Evolutionary conservation across 306 rosid species (phyloP).

Genomic region (Mucuna pruriens): DNA sequence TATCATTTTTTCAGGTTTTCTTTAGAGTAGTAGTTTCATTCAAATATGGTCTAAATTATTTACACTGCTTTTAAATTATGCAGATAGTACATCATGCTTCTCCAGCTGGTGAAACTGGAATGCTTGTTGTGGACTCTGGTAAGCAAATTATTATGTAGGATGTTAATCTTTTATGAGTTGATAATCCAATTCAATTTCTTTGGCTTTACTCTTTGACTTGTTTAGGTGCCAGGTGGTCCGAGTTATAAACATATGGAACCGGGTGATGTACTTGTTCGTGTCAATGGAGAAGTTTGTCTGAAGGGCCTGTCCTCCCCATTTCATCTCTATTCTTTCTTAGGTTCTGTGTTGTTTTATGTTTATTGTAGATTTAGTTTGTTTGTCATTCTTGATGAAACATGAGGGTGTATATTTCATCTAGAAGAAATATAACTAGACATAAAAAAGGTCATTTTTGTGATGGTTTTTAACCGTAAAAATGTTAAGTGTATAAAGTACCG

Average conservation of each 20-base stretch:
- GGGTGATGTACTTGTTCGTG: constrained; percentile 93
- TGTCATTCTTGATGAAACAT: neutral
- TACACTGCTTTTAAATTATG: constrained; percentile 43
- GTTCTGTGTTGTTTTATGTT: constrained; percentile 22
- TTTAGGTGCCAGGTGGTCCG: constrained; percentile 97
- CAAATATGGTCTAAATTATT: constrained; percentile 29
- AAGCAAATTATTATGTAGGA: constrained; percentile 40
- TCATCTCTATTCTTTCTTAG: neutral
- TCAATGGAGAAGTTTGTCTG: constrained; percentile 75
- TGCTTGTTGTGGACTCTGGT: constrained; percentile 98
- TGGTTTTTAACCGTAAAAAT: too few species aligned
- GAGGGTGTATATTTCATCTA: neutral
- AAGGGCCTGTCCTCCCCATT: neutral
- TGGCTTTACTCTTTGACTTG: constrained; percentile 41
- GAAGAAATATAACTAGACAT: constrained; percentile 11
- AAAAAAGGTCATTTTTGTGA: constrained; percentile 1
- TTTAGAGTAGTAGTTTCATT: constrained; percentile 18
- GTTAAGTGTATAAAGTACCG: too few species aligned
- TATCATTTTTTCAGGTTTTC: constrained; percentile 7
- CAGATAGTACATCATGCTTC: constrained; percentile 88
- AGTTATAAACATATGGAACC: constrained; percentile 85
- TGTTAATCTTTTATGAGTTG: constrained; percentile 2
- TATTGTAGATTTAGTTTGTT: neutral
- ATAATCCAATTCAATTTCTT: constrained; percentile 33
- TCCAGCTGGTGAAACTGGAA: constrained; percentile 86